Base-by-base conservation (phyloP, 495 filamentous ascomycete genomes). In the Sporormia fimetaria region DNA sequence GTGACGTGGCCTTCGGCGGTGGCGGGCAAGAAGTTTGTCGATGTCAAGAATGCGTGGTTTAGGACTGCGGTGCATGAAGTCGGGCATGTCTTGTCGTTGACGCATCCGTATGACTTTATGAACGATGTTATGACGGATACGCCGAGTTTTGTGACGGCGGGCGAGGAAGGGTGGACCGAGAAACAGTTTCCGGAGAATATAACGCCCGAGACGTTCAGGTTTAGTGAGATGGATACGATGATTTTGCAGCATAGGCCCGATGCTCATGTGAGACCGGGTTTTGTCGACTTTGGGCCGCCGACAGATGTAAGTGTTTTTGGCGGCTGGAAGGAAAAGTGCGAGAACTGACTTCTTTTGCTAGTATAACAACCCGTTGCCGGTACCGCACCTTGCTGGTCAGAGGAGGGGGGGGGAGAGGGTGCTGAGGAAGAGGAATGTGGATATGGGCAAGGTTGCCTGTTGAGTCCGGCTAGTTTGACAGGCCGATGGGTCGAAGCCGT, bases 221-320 rank as follows among this genome's bases (percentile, higher is more conserved):
- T 37, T 14, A 16, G 7, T 6, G 33, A 32, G 12, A 8, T 16
- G 14, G 34, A 45, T 31, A 4, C n/a, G 33, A 32, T 36, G 25
- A 14, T 38, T 14, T 37, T 45, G 42, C 10, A 14, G 42, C 42
- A 45, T 45, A 14, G 42, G 12, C 42, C 42, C 7, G 42, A 45
- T 38, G 31, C 33, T 24, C 26, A 31, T 45, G 26, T 38, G 2
- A 8, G 42, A 21, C 42, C 42, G 4, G 42, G 31, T 17, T 45
- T 25, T 18, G 26, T 32, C 3, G 25, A 38, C 14, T 45, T 45
- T 38, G 42, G 42, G 10, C 11, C 4, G 1, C 15, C 42, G 23
- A 17, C 33, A 6, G 21, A 29, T 21, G 40, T 44, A 8, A 18
- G 40, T 36, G 18, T 8, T 5, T 32, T 32, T 36, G 4, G 32